phyloP scores from a whole-genome alignment of 495 filamentous ascomycete species.

The Cercophora samala region DNA sequence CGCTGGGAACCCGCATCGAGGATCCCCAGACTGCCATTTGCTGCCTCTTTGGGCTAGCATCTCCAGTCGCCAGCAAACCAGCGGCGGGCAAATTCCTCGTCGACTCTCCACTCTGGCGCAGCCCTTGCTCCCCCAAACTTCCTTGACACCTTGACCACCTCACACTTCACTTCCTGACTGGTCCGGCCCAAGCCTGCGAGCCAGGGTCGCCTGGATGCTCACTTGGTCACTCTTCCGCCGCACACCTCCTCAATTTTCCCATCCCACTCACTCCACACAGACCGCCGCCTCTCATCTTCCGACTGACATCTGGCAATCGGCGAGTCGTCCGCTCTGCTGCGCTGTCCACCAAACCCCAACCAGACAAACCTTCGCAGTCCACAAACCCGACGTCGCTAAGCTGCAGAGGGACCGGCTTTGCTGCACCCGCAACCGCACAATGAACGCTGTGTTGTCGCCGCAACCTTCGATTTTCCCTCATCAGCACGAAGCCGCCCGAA shows the following conservation, averaged over 20 bases:
- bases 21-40: no score
- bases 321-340: conserved; percentile 11
- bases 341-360: conserved; percentile 12
- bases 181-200: conserved; percentile 28
- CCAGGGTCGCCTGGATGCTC: conserved; percentile 30
- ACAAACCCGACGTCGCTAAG: background rate
- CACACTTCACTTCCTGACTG: conserved; percentile 38
- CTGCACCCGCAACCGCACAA: conserved; percentile 24
- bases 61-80: background rate
- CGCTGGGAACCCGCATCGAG: no score
- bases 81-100: conserved; percentile 19
- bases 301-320: conserved; percentile 11
- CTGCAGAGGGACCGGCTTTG: background rate
- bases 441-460: conserved; percentile 52
- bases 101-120: conserved; percentile 15
- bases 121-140: conserved; percentile 22
- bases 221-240: conserved; percentile 31
- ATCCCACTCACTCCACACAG: conserved; percentile 25
- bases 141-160: conserved; percentile 18
- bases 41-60: background rate
- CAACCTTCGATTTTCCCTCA: conserved; percentile 71
- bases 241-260: conserved; percentile 40
- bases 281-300: conserved; percentile 19
- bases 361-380: conserved; percentile 10
- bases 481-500: conserved; percentile 67